phyloP scores from a whole-genome alignment of 495 filamentous ascomycete genomes.

The Podospora fimiseda region DNA sequence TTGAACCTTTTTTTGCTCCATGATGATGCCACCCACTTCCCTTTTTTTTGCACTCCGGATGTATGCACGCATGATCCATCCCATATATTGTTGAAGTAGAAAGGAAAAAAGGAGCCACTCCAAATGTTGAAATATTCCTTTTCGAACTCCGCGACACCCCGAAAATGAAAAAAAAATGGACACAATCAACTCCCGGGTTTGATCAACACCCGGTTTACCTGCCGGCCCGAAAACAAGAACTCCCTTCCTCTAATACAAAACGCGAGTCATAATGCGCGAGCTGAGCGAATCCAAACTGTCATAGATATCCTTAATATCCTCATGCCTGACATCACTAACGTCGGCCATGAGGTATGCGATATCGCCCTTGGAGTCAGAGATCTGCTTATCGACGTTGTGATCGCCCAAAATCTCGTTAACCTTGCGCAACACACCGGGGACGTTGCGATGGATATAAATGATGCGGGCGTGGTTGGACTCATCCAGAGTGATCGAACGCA shows the following conservation, averaged over 20 bases:
- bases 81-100: not conserved
- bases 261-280: constrained; percentile 79
- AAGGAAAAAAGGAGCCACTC: constrained; percentile 1
- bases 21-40: not conserved
- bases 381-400: constrained; percentile 98
- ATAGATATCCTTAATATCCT: constrained; percentile 78
- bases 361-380: constrained; percentile 89
- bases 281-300: constrained; percentile 72
- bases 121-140: constrained; percentile 17
- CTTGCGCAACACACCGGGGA: constrained; percentile 87
- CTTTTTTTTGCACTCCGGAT: not conserved
- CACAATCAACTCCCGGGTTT: not conserved
- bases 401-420: constrained; percentile 89
- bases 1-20: constrained; percentile 11
- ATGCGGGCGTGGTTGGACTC: constrained; percentile 84
- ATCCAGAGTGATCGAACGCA: constrained; percentile 80
- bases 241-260: constrained; percentile 66
- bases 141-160: constrained; percentile 20
- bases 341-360: constrained; percentile 97
- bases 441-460: constrained; percentile 92
- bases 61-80: not conserved
- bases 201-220: not conserved
- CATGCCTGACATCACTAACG: constrained; percentile 73
- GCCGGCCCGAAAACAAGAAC: not conserved
- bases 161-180: not conserved